phyloP scores from a whole-genome alignment of 805 yeast genomes.

The Crinitomyces ghanaensis region DNA sequence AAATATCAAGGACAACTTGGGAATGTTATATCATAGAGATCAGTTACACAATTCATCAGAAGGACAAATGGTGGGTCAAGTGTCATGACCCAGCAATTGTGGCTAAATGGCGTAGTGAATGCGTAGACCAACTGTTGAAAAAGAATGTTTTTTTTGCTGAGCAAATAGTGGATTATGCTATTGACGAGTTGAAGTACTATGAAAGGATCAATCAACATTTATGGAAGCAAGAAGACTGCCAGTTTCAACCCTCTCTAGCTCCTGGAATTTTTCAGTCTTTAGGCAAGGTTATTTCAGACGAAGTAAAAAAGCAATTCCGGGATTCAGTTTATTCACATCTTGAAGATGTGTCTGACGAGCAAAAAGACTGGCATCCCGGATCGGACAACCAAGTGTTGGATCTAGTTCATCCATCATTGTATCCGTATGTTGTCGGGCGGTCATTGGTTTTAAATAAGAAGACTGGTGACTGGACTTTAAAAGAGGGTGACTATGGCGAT shows the following conservation, averaged over 20 bases:
- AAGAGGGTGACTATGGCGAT: conserved; percentile 3
- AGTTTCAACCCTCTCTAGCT: too few species aligned
- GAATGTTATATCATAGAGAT: too few species aligned
- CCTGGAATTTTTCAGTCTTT: too few species aligned
- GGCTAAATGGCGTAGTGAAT: conserved; percentile 24
- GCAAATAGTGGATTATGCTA: conserved; percentile 20
- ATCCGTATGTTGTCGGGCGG: conserved; percentile 23
- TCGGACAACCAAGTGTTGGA: conserved; percentile 30
- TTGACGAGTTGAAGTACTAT: conserved; percentile 22
- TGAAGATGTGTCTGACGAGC: conserved; percentile 8
- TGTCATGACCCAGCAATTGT: conserved; percentile 18
- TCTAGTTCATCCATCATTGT: conserved; percentile 34
- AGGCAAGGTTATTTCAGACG: background rate
- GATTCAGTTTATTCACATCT: too few species aligned
- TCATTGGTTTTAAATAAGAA: conserved; percentile 2
- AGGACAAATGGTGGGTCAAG: conserved; percentile 25
- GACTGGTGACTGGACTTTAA: conserved; percentile 2
- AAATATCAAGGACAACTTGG: too few species aligned
- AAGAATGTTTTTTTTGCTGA: conserved; percentile 9
- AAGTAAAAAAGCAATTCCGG: background rate
- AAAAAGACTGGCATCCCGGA: conserved; percentile 30
- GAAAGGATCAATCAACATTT: too few species aligned
- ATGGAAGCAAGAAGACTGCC: too few species aligned
- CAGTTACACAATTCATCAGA: conserved; percentile 22
- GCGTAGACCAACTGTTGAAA: conserved; percentile 7